phyloP scores from a whole-genome alignment of 129 eudicot genomes.

The Erigeron canadensis region DNA sequence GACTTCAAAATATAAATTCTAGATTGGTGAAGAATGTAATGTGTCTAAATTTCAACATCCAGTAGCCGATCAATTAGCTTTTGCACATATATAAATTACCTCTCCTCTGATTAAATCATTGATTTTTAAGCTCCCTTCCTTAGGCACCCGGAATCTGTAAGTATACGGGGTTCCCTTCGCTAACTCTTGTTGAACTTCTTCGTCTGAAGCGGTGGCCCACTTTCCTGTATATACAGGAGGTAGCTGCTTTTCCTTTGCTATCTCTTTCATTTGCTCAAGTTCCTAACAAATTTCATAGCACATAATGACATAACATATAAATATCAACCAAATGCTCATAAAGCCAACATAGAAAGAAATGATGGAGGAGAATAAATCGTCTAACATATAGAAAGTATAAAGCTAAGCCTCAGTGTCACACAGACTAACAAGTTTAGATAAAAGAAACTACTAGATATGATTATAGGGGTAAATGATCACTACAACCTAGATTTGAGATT shows the following conservation, averaged over 20 bases:
- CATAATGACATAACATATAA: conserved; percentile 1
- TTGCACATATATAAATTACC: conserved; percentile 38
- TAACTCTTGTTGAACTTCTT: conserved; percentile 74
- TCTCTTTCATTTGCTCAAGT: conserved; percentile 85
- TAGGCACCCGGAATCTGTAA: conserved; percentile 89
- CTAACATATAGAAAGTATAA: background rate
- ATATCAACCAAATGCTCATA: conserved; percentile 6
- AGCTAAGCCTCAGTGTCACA: background rate
- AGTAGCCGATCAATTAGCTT: background rate
- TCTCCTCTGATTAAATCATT: conserved; percentile 86
- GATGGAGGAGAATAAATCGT: background rate
- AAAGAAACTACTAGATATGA: too few relatives aligned
- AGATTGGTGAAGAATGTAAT: too few relatives aligned
- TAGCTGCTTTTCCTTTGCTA: conserved; percentile 67
- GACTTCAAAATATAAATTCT: too few relatives aligned
- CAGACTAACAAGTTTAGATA: background rate
- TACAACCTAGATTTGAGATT: background rate
- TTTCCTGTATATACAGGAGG: conserved; percentile 93
- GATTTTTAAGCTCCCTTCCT: conserved; percentile 69
- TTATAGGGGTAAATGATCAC: too few relatives aligned
- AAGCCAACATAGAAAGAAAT: too few relatives aligned
- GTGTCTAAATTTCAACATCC: too few relatives aligned
- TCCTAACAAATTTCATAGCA: conserved; percentile 45
- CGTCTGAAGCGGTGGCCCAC: conserved; percentile 80
- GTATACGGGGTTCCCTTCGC: conserved; percentile 84